phyloP scores from a whole-genome alignment of 352 stramenopile species.

The Phytophthora sp. region DNA sequence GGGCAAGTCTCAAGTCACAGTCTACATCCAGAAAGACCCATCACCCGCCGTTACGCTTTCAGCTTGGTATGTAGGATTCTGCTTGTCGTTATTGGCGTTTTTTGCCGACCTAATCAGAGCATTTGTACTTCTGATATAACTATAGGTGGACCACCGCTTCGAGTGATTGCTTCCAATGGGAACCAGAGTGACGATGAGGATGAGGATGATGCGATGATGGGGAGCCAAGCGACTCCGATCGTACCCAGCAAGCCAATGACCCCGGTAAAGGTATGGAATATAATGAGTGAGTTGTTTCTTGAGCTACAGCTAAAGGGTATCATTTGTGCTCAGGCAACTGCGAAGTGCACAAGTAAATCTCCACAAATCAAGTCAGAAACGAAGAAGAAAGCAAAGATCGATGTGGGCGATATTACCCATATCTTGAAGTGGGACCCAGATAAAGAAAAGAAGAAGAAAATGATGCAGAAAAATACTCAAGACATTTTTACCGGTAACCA shows the following conservation, averaged over 20 bases:
- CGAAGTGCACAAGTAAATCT: conserved; percentile 5
- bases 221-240: conserved; percentile 21
- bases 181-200: conserved; percentile 46
- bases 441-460: conserved; percentile 7
- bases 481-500: neutral
- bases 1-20: conserved; percentile 51
- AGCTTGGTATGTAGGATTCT: conserved; percentile 36
- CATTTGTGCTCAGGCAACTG: conserved; percentile 2
- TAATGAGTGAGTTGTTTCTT: neutral
- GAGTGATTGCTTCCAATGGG: conserved; percentile 49
- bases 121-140: neutral
- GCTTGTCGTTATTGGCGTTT: neutral
- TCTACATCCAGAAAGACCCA: conserved; percentile 59
- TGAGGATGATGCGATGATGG: conserved; percentile 49
- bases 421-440: conserved; percentile 38
- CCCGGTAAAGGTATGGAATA: conserved; percentile 31
- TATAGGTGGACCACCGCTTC: conserved; percentile 46
- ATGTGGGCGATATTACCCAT: conserved; percentile 32
- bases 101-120: neutral
- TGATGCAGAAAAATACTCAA: conserved; percentile 14
- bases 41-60: conserved; percentile 42
- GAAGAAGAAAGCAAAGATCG: conserved; percentile 25
- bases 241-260: conserved; percentile 28
- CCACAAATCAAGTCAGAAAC: conserved; percentile 7
- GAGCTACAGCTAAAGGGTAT: neutral